Evolutionary conservation across 2,329 filamentous ascomycete genomes (phyloP), one percentile per base, ranked within the genome.

Genomic region (Nemania sp.): DNA sequence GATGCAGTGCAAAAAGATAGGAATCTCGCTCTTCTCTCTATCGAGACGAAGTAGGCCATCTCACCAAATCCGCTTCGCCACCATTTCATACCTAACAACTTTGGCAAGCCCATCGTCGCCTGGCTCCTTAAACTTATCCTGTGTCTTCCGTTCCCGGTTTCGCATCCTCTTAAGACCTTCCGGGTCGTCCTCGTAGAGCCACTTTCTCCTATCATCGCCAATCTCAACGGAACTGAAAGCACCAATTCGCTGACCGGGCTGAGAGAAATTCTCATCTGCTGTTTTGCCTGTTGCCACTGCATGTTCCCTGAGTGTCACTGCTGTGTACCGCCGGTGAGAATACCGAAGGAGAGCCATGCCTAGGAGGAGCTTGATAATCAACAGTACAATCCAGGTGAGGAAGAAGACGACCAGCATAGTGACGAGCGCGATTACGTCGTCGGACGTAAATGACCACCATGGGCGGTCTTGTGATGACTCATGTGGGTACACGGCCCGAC

Each of bases 61-160:
- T 52, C 41, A 97, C 94, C 94, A 99, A 64, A 99, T 99, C 69
- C 94, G 82, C 80, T 97, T 97, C 0, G 91, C 90, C 64, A 91
- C 87, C 94, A 97, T 97, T 68, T 91, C 91, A 75, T 97, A 99
- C 64, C 94, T 80, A 63, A 80, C 69, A 75, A 84, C 66, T 80
- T 88, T 72, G 84, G 83, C 66, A 6, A 70, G 59, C 26, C 66
- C 67, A 69, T 82, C 84, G 47, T 82, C 80, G 50, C 75, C 75
- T 30, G 79, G 74, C 57, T 76, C 76, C 28, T 73, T 75, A 20
- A 79, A 79, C 61, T 81, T 85, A 60, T 84, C 82, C 57, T 81
- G 82, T 6, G 80, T 81, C 63, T 82, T 77, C 66, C 83, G 82
- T 56, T 86, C 85, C 59, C 85, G 84, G 54, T 86, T 83, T 57